These are phyloP conservation scores for Barnettozyma hawaiiensis DNA, from an alignment of 1,139 yeast species.

Conservation along the genomic window DNA sequence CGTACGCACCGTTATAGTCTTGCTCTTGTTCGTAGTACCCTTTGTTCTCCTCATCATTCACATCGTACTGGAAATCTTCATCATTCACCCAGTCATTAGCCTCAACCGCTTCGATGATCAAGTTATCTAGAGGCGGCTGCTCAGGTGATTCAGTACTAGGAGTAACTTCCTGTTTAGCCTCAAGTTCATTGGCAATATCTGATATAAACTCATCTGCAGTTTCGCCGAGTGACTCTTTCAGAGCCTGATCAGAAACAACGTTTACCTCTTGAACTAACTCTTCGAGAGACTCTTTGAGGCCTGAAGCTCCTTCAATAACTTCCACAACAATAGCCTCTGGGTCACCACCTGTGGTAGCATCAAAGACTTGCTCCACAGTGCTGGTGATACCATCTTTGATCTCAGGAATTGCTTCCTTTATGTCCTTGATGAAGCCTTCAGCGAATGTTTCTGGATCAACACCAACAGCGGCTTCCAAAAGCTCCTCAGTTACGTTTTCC, in stretches of 20 bases:
- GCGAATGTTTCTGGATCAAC: conserved; percentile 3
- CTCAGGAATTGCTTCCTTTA: neutral
- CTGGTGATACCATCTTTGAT: neutral
- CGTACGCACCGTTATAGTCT: neutral
- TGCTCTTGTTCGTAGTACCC: conserved; percentile 1
- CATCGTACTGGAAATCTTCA: conserved; percentile 4
- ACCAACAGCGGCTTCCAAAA: conserved; percentile 1
- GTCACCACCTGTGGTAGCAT: neutral
- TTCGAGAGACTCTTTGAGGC: neutral
- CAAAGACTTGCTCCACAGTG: neutral
- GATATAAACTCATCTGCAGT: neutral
- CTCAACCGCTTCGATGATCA: conserved; percentile 7
- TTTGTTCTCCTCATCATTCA: conserved; percentile 2
- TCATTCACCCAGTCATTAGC: conserved; percentile 3
- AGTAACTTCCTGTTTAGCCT: conserved; percentile 2
- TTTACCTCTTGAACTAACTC: neutral
- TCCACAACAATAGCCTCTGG: neutral
- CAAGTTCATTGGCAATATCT: conserved; percentile 4
- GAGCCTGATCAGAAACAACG: neutral
- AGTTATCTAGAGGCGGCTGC: conserved; percentile 1
- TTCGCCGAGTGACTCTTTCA: neutral
- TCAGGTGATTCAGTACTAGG: neutral
- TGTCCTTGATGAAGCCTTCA: neutral
- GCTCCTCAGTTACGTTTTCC: neutral
- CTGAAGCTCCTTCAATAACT: neutral